Conservation (phyloP, 2,329 filamentous ascomycete species). For the Apiospora koreana region DNA sequence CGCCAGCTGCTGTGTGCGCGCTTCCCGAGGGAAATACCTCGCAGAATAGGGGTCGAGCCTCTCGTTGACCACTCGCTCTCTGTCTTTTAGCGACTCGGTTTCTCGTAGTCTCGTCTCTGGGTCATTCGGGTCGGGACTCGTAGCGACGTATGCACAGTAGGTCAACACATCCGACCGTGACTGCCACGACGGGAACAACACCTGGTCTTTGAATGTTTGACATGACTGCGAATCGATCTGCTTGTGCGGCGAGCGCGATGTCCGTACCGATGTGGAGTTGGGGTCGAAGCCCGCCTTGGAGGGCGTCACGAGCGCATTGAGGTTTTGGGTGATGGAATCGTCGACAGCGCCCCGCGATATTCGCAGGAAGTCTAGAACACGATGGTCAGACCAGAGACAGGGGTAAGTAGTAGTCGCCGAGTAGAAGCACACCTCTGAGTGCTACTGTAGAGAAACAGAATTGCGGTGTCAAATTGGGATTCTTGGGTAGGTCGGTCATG, state of each 20-base stretch:
- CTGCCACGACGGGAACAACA: constrained; percentile 90
- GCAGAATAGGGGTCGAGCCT: constrained; percentile 88
- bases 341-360: constrained; percentile 83
- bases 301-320: constrained; percentile 86
- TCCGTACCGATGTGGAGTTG: constrained; percentile 67
- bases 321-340: constrained; percentile 89
- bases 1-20: constrained; percentile 78
- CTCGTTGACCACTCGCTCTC: constrained; percentile 80
- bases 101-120: constrained; percentile 72
- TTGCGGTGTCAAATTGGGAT: constrained; percentile 65
- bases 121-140: constrained; percentile 83
- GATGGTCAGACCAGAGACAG: constrained; percentile 16
- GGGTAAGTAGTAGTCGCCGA: constrained; percentile 3
- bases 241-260: constrained; percentile 49
- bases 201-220: constrained; percentile 69
- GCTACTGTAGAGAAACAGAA: constrained; percentile 75
- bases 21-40: constrained; percentile 77
- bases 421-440: constrained; percentile 59
- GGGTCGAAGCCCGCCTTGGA: constrained; percentile 75
- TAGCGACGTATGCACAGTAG: constrained; percentile 88
- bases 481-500: constrained; percentile 47
- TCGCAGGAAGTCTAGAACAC: constrained; percentile 77
- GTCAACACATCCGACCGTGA: constrained; percentile 78
- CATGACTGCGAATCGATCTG: constrained; percentile 66
- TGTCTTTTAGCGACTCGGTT: constrained; percentile 68